These are phyloP conservation scores for Cercospora sp. DNA, from an alignment of 2,329 filamentous ascomycete genomes.

Conservation along the genomic window DNA sequence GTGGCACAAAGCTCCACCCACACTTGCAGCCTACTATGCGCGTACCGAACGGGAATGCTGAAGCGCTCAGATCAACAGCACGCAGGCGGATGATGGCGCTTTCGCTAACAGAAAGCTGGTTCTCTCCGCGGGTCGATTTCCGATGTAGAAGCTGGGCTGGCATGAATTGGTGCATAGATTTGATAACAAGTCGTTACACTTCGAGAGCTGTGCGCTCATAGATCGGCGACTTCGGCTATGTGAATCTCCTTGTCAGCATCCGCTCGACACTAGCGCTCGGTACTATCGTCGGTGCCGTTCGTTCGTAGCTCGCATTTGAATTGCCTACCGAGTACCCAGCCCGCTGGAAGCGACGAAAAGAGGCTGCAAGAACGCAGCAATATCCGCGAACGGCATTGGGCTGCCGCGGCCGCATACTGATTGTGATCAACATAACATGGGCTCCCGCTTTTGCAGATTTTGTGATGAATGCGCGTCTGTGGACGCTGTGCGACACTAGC, in stretches of 20 bases:
- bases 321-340: not conserved
- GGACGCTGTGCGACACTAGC: not conserved
- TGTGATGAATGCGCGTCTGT: not conserved
- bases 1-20: not conserved
- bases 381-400: not conserved
- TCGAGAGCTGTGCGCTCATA: not conserved
- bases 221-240: not conserved
- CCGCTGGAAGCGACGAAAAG: slow-evolving; percentile 17
- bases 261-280: not conserved
- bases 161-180: not conserved
- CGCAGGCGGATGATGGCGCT: not conserved
- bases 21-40: not conserved
- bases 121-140: not conserved
- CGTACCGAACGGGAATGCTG: not conserved
- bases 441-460: not conserved
- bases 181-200: not conserved
- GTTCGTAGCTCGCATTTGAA: not conserved
- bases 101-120: too few relatives aligned
- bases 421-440: not conserved
- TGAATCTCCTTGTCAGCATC: not conserved
- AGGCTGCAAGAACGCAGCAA: slow-evolving; percentile 5
- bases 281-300: not conserved
- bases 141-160: not conserved
- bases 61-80: not conserved
- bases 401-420: not conserved